A percentile compares a stretch with the other conserved stretches of the same genome.
Evolutionary conservation across 2,329 filamentous ascomycete species (phyloP).

Genomic region (Endoconidiophora laricicola): DNA sequence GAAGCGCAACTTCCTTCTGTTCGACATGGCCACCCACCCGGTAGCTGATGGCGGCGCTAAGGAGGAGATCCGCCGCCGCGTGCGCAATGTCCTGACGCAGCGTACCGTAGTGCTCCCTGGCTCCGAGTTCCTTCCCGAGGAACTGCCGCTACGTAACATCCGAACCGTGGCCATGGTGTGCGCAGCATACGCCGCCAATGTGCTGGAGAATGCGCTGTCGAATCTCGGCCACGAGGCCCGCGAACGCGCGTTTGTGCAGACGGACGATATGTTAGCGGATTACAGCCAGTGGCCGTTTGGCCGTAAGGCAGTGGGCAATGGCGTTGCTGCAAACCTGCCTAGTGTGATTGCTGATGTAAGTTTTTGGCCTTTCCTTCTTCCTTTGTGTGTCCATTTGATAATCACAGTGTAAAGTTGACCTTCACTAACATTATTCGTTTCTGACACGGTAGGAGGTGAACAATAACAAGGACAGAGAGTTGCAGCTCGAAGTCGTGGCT

Average conservation of each 20-base stretch:
- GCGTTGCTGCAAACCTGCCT: constrained; percentile 82
- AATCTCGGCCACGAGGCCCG: constrained; percentile 86
- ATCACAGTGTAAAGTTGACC: background rate
- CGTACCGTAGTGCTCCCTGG: constrained; percentile 79
- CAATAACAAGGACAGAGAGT: constrained; percentile 76
- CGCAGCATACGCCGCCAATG: constrained; percentile 93
- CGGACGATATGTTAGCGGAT: constrained; percentile 85
- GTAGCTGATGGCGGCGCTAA: constrained; percentile 93
- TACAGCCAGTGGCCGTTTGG: constrained; percentile 98
- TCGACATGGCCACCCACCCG: constrained; percentile 98
- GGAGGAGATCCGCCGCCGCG: constrained; percentile 86
- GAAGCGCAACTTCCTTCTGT: constrained; percentile 97
- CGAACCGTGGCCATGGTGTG: constrained; percentile 93
- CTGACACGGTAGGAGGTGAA: constrained; percentile 47
- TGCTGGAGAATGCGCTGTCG: constrained; percentile 91
- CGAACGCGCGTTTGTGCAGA: constrained; percentile 89
- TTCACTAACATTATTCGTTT: constrained; percentile 14
- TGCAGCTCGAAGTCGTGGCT: constrained; percentile 92
- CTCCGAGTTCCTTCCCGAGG: constrained; percentile 82
- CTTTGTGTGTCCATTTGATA: background rate
- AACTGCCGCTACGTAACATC: constrained; percentile 83
- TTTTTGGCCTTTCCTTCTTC: background rate
- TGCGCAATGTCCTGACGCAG: constrained; percentile 82
- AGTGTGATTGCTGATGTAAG: constrained; percentile 63
- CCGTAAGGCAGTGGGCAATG: constrained; percentile 59